phyloP scores from a whole-genome alignment of 495 filamentous ascomycete genomes.

The Penicillium pulvis region DNA sequence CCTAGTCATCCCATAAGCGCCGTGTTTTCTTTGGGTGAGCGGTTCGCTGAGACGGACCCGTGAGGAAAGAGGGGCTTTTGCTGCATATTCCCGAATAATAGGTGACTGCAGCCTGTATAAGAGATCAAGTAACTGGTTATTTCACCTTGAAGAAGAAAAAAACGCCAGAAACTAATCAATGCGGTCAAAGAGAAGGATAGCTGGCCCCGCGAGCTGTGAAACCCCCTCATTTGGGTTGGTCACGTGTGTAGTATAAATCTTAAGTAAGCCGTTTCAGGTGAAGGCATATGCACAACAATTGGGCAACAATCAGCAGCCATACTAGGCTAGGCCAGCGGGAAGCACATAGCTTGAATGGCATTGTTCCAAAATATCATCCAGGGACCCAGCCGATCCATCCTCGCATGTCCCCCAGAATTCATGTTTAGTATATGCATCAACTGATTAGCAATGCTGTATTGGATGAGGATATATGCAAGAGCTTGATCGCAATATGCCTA shows the following conservation, averaged over 20 bases:
- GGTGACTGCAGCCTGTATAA: constrained; percentile 7
- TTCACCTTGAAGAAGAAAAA: neutral
- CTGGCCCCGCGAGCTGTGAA: constrained; percentile 4
- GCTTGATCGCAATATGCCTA: no score
- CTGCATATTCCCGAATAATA: constrained; percentile 15
- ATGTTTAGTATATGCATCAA: neutral
- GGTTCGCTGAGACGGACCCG: constrained; percentile 33
- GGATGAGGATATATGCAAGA: neutral
- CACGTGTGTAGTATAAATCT: constrained; percentile 8
- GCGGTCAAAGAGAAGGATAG: constrained; percentile 1
- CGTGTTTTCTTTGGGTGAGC: constrained; percentile 28
- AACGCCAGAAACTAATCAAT: neutral
- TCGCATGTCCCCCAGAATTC: neutral
- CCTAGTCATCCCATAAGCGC: constrained; percentile 45
- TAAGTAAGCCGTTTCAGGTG: constrained; percentile 14
- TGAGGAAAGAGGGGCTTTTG: constrained; percentile 11
- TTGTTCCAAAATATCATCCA: neutral
- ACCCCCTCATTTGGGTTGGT: constrained; percentile 3
- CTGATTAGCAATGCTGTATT: neutral
- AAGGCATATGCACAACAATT: neutral
- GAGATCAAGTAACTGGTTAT: neutral
- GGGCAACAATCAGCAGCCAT: neutral
- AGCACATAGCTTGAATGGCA: neutral
- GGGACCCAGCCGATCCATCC: neutral
- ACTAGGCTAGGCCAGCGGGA: neutral